Conservation (phyloP, 192 early-diverging fungal genomes). For the Lobosporangium transversale region DNA sequence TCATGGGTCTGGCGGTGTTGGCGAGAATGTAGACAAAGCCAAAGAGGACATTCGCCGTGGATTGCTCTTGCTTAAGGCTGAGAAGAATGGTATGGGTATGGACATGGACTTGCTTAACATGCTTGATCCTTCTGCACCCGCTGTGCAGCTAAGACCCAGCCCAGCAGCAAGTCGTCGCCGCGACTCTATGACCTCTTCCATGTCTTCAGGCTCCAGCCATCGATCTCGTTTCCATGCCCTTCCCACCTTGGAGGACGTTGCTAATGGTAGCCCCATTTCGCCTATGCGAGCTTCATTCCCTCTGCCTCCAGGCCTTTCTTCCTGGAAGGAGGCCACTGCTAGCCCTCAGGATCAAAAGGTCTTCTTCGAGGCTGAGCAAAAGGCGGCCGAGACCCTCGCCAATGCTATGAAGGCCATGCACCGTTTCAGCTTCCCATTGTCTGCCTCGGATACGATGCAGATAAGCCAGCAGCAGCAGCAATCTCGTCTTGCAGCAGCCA, state of each 20-base stretch:
- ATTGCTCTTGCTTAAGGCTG: constrained; percentile 52
- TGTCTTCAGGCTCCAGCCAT: constrained; percentile 29
- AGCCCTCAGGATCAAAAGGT: constrained; percentile 43
- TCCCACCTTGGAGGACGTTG: constrained; percentile 27
- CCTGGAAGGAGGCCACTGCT: constrained; percentile 28
- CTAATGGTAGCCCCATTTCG: constrained; percentile 26
- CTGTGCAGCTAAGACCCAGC: constrained; percentile 7
- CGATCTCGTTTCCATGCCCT: constrained; percentile 44
- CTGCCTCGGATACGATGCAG: constrained; percentile 23
- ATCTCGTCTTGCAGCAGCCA: constrained; percentile 22
- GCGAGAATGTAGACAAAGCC: constrained; percentile 50
- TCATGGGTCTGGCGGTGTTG: constrained; percentile 37
- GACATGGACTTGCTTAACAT: constrained; percentile 48
- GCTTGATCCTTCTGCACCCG: constrained; percentile 28
- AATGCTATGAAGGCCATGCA: constrained; percentile 52
- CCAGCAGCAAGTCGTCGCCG: constrained; percentile 40
- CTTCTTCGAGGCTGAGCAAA: constrained; percentile 49
- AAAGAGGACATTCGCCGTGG: constrained; percentile 55
- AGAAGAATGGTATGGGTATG: constrained; percentile 51
- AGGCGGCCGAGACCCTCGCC: constrained; percentile 45
- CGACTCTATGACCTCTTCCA: constrained; percentile 36
- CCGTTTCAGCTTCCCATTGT: constrained; percentile 43
- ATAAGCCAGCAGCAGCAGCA: constrained; percentile 33
- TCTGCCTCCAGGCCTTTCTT: constrained; percentile 18
- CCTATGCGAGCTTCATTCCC: constrained; percentile 46